phyloP scores from a whole-genome alignment of 2,329 filamentous ascomycete genomes.

The Colletotrichum sidae region DNA sequence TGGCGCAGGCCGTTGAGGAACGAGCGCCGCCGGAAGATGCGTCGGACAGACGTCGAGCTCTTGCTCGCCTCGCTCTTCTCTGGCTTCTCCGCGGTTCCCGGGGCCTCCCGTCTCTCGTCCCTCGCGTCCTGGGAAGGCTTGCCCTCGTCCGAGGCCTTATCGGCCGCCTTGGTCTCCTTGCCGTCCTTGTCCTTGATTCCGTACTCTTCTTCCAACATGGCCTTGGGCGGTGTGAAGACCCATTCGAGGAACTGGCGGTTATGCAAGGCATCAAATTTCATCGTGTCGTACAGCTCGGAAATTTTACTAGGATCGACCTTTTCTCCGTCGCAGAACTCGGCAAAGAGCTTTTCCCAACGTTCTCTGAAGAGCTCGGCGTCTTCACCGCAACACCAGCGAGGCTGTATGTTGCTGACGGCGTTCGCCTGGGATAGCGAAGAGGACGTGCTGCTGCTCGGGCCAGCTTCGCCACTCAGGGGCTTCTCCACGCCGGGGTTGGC shows the following conservation, averaged over 20 bases:
- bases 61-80: constrained; percentile 52
- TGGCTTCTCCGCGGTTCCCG: constrained; percentile 53
- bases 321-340: constrained; percentile 95
- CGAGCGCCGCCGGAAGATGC: constrained; percentile 71
- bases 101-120: constrained; percentile 45
- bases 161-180: constrained; percentile 45
- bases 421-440: constrained; percentile 70
- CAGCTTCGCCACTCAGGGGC: constrained; percentile 51
- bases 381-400: constrained; percentile 96
- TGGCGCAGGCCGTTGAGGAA: constrained; percentile 67
- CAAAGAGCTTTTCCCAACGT: constrained; percentile 97
- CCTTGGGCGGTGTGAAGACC: constrained; percentile 90
- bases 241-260: constrained; percentile 97
- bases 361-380: constrained; percentile 95
- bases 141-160: constrained; percentile 55
- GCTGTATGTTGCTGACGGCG: constrained; percentile 78
- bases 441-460: constrained; percentile 51
- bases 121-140: constrained; percentile 52
- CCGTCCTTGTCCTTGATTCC: constrained; percentile 51
- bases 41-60: constrained; percentile 49
- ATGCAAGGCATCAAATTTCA: constrained; percentile 99
- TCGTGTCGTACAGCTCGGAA: constrained; percentile 97
- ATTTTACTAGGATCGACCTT: constrained; percentile 99
- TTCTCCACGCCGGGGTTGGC: constrained; percentile 63
- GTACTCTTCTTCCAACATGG: constrained; percentile 80